Evolutionary conservation across 2,329 filamentous ascomycete species (phyloP).

Genomic region (Gaeumannomyces sp.): DNA sequence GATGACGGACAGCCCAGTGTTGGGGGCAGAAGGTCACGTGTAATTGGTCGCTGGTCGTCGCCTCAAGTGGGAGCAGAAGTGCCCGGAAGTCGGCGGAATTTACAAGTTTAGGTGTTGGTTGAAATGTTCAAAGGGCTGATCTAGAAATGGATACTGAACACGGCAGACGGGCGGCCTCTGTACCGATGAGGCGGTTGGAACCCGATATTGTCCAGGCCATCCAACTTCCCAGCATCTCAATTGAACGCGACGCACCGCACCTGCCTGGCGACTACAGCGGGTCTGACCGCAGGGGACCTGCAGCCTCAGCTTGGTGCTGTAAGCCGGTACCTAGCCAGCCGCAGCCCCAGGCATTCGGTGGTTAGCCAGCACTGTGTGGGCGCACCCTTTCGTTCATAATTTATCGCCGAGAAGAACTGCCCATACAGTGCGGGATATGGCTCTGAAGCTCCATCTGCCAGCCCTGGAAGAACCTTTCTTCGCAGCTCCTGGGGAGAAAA

Average conservation of each 20-base stretch:
- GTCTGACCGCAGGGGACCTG: neutral
- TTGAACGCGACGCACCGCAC: neutral
- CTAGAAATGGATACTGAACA: neutral
- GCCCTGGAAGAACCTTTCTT: conserved; percentile 9
- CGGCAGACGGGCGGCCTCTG: neutral
- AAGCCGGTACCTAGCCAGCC: neutral
- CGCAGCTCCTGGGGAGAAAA: conserved; percentile 5
- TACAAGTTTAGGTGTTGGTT: neutral
- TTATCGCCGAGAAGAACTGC: too few species aligned
- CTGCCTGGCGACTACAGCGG: neutral
- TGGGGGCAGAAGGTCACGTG: neutral
- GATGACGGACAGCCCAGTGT: neutral
- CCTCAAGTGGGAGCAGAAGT: neutral
- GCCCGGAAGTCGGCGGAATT: neutral
- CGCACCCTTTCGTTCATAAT: neutral
- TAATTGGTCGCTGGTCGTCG: neutral
- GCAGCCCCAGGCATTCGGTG: too few species aligned
- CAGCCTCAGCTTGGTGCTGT: neutral
- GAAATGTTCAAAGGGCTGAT: neutral
- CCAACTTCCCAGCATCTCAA: neutral
- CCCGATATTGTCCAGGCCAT: neutral
- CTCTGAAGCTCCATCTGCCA: neutral
- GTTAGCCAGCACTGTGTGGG: neutral
- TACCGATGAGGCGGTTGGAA: neutral
- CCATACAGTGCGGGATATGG: neutral